Percentiles rank a stretch among this genome's conserved stretches.
Evolutionary conservation across 2,329 filamentous ascomycete species (phyloP).

Genomic region (Epichloe sp.): DNA sequence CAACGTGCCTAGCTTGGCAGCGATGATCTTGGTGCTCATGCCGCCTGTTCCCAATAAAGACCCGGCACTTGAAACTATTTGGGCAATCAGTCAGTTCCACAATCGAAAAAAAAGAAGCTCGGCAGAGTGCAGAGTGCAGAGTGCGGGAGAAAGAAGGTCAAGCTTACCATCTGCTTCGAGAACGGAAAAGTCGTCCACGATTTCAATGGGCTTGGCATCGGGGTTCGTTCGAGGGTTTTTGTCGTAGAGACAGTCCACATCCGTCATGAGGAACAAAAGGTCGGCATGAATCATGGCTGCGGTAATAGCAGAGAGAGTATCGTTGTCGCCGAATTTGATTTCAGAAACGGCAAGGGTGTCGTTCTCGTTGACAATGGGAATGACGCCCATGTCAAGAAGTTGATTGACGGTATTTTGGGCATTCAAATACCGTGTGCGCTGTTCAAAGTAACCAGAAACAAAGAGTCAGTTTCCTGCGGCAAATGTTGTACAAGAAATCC

Average conservation of each 20-base stretch:
- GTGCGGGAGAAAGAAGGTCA: not conserved
- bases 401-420: conserved; percentile 91
- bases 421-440: conserved; percentile 89
- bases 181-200: conserved; percentile 76
- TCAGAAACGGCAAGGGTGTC: conserved; percentile 93
- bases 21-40: conserved; percentile 96
- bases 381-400: conserved; percentile 85
- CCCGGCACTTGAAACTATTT: conserved; percentile 68
- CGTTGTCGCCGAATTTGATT: conserved; percentile 99
- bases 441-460: not conserved
- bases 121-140: not conserved
- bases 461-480: not conserved
- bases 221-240: conserved; percentile 81
- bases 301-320: conserved; percentile 91
- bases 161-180: conserved; percentile 64
- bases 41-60: conserved; percentile 85
- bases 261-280: conserved; percentile 95
- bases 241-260: conserved; percentile 94
- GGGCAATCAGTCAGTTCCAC: conserved; percentile 9
- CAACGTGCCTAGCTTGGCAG: conserved; percentile 80
- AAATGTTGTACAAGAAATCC: not conserved
- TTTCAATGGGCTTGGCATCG: conserved; percentile 78
- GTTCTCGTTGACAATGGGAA: conserved; percentile 98
- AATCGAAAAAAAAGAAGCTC: not conserved
- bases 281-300: conserved; percentile 96